Evolutionary conservation across 371 early-diverging fungal genomes (phyloP).

Genomic region (Syncephalastrum sp.): DNA sequence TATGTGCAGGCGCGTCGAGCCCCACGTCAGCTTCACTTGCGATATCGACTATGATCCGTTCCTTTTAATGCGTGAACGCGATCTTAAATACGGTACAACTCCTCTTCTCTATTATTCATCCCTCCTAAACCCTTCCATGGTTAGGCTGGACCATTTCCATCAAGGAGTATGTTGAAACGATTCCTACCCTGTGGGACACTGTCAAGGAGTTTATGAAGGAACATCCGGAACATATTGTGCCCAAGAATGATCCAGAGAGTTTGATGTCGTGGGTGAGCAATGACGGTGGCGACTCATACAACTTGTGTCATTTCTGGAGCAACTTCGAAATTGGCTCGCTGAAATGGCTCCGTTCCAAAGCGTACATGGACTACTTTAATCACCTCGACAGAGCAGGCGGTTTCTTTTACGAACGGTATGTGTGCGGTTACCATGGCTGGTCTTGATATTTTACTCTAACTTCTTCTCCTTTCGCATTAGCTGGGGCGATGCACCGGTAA

Average conservation of each 20-base stretch:
- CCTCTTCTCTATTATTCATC: slow-evolving; percentile 72
- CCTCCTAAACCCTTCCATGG: slow-evolving; percentile 7
- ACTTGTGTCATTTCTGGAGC: slow-evolving; percentile 93
- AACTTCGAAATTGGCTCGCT: slow-evolving; percentile 96
- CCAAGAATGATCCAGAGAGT: slow-evolving; percentile 20
- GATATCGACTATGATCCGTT: slow-evolving; percentile 94
- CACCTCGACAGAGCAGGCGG: slow-evolving; percentile 85
- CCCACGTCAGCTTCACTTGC: slow-evolving; percentile 87
- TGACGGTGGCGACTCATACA: slow-evolving; percentile 47
- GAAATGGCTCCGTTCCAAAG: slow-evolving; percentile 70
- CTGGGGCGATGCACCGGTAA: slow-evolving; percentile 95
- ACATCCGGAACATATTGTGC: slow-evolving; percentile 43
- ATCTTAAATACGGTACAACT: slow-evolving; percentile 72
- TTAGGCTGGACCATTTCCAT: slow-evolving; percentile 70
- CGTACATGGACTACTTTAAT: slow-evolving; percentile 77
- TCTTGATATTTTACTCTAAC: background rate
- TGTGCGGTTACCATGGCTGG: too few species aligned
- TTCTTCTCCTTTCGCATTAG: slow-evolving; percentile 11
- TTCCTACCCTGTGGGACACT: slow-evolving; percentile 79
- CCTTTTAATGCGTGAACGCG: slow-evolving; percentile 72
- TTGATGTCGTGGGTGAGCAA: slow-evolving; percentile 35
- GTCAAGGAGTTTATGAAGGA: slow-evolving; percentile 52
- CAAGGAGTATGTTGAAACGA: slow-evolving; percentile 75
- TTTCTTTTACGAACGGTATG: slow-evolving; percentile 87
- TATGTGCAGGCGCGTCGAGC: slow-evolving; percentile 86